Base-by-base conservation (phyloP, 352 stramenopile genomes). In the Globisporangium radiosum region DNA sequence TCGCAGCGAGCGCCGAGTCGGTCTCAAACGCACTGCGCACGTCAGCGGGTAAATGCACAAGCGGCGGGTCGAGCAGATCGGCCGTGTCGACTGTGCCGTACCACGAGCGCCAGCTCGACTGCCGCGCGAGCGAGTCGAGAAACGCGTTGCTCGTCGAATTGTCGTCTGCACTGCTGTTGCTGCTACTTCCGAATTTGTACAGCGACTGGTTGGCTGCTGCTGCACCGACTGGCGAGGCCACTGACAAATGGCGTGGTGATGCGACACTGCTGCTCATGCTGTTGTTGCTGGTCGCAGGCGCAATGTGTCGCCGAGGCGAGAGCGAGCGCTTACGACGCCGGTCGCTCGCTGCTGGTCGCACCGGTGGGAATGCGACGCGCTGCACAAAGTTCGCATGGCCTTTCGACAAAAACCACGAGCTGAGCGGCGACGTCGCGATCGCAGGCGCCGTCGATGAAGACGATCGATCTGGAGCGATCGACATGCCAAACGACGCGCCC, bases 41-140 rank as follows among this genome's bases (percentile, higher is more conserved):
- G 1, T 66, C 64, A 1, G 58, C 64, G 11, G 75, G 68, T 9
- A 79, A 19, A 39, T 64, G 47, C 10, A 62, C 40, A 3, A 87
- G 62, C 8, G 76, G 73, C n/a, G 78, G 76, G 47, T 90, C 80
- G 36, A 90, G 52, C 8, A 86, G 53, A 54, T 78, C 64, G 44
- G 68, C 47, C 10, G 69, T 40, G 36, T 85, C 67, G 25, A 76
- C 61, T 7, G 65, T 69, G 17, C 64, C 71, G 63, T 82, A 90
- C 78, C 78, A 88, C n/a, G 76, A 73, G 36, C 80, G 70, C 78
- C 78, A 90, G 13, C 65, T 68, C 3, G 76, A 75, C 11, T 77
- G 67, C 19, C 64, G 58, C 42, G 71, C 55, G 7, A 90, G 69
- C 9, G 69, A 72, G 45, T 80, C 67, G 1, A 90, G 52, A 54